A percentile compares a stretch with the other conserved stretches of the same genome.
phyloP scores from a whole-genome alignment of 345 rosid genomes.

The Eucalyptus curtisii region DNA sequence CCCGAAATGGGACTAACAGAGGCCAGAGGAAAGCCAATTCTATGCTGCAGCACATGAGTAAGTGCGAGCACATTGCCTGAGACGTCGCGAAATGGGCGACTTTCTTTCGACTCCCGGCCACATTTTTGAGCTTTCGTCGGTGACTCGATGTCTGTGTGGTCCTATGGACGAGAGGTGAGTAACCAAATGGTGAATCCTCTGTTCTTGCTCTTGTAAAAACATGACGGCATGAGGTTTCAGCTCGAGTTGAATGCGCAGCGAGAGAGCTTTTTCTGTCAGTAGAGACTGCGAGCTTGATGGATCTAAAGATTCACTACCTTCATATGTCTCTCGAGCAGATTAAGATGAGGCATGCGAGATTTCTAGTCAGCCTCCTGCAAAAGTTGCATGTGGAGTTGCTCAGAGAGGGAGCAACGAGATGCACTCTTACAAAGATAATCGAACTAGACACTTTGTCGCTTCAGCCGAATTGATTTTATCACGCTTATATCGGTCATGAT shows the following conservation, averaged over 20 bases:
- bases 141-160: neutral
- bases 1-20: conserved; percentile 38
- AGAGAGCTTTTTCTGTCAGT: neutral
- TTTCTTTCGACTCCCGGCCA: neutral
- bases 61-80: conserved; percentile 46
- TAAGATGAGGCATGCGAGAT: neutral
- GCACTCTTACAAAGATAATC: neutral
- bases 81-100: neutral
- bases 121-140: neutral
- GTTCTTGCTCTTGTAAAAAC: neutral
- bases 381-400: neutral
- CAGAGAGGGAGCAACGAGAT: neutral
- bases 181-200: neutral
- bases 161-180: neutral
- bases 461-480: neutral
- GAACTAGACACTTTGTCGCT: neutral
- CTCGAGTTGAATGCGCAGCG: neutral
- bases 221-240: neutral
- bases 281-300: neutral
- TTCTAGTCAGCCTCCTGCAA: neutral
- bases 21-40: conserved; percentile 57
- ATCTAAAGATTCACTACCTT: neutral
- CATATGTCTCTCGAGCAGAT: neutral
- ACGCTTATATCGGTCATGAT: neutral
- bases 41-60: conserved; percentile 43